Conservation (phyloP, 2,329 filamentous ascomycete genomes). For the Xylariaceae sp. region DNA sequence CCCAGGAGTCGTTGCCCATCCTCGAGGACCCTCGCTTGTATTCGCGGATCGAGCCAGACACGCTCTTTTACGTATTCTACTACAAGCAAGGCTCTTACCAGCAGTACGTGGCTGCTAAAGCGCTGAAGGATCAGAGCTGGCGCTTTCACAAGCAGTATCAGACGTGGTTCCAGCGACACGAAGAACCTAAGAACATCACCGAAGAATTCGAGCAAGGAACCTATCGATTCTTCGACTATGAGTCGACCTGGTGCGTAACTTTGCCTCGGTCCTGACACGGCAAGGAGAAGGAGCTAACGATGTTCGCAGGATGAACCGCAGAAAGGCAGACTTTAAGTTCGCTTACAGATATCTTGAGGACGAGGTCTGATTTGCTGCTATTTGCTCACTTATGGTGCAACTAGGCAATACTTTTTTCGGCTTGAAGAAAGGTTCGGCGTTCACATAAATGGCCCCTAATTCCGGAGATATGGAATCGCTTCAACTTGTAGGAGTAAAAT, state of each 20-base stretch:
- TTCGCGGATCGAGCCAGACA: conserved; percentile 87
- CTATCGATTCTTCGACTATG: conserved; percentile 99
- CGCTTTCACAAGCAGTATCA: conserved; percentile 99
- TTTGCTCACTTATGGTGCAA: not conserved
- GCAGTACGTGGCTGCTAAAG: conserved; percentile 91
- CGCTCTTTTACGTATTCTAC: conserved; percentile 98
- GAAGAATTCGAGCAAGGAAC: conserved; percentile 99
- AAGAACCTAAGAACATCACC: conserved; percentile 97
- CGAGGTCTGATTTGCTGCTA: conserved; percentile 66
- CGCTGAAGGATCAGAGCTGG: conserved; percentile 98
- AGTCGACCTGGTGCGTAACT: conserved; percentile 87
- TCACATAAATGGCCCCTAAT: too few species aligned
- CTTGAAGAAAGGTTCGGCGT: too few species aligned
- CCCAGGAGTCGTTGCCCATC: conserved; percentile 85
- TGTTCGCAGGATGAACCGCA: conserved; percentile 83
- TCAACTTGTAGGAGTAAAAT: too few species aligned
- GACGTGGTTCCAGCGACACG: conserved; percentile 98
- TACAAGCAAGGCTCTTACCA: conserved; percentile 96
- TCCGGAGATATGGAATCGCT: too few species aligned
- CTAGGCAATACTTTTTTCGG: too few species aligned
- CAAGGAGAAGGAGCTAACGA: conserved; percentile 15
- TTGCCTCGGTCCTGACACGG: not conserved
- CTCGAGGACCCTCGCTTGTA: conserved; percentile 91
- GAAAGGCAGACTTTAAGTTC: conserved; percentile 98
- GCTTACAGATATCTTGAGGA: conserved; percentile 97